Conservation (phyloP, 1,139 yeast genomes). For the Yamadazyma oceani region DNA sequence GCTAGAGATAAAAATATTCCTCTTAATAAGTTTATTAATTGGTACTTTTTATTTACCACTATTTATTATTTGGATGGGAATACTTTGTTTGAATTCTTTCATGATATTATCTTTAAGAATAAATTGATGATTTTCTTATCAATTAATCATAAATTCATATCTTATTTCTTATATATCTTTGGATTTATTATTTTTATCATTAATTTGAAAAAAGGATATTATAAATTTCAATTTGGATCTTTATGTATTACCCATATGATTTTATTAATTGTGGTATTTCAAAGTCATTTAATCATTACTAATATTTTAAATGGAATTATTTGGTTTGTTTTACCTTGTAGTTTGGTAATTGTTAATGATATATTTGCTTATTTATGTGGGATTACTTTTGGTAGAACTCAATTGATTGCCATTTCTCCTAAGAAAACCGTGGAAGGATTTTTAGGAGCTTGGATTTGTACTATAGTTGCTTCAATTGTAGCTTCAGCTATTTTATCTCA, state of each 20-base stretch:
- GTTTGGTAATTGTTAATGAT: constrained; percentile 90
- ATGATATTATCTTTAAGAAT: constrained; percentile 43
- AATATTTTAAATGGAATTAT: constrained; percentile 88
- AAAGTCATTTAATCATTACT: constrained; percentile 88
- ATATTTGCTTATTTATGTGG: constrained; percentile 97
- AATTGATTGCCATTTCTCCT: constrained; percentile 89
- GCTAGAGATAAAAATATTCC: constrained; percentile 84
- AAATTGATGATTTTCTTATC: constrained; percentile 42
- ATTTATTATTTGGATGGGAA: constrained; percentile 89
- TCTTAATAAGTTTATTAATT: constrained; percentile 79
- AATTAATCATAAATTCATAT: constrained; percentile 79
- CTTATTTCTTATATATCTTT: constrained; percentile 79
- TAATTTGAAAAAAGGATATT: constrained; percentile 84
- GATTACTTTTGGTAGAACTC: constrained; percentile 92
- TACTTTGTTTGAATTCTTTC: constrained; percentile 65
- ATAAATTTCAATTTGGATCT: constrained; percentile 91
- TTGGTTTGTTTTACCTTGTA: constrained; percentile 92
- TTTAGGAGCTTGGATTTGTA: constrained; percentile 96
- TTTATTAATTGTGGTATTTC: constrained; percentile 83
- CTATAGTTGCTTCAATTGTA: constrained; percentile 70
- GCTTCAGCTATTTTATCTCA: constrained; percentile 65
- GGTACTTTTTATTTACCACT: constrained; percentile 83
- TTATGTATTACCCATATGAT: constrained; percentile 95
- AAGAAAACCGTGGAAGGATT: constrained; percentile 98
- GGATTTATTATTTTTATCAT: constrained; percentile 91